Evolutionary conservation across 139 green algal genomes (phyloP).

Genomic region (Choricystis sp.): DNA sequence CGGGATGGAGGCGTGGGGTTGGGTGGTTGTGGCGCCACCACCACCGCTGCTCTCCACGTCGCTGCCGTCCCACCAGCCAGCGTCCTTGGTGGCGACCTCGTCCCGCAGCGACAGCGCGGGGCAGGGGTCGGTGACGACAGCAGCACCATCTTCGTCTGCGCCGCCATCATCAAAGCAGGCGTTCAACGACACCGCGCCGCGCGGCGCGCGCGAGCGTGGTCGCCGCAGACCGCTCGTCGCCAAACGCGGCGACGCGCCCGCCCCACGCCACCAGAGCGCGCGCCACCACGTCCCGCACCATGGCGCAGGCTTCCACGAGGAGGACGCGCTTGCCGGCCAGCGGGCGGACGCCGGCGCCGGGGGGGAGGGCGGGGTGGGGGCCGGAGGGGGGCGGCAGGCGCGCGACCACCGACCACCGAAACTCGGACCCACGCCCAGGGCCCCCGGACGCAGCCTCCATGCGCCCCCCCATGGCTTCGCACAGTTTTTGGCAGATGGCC

Average conservation of each 20-base stretch:
- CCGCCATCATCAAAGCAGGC: background rate
- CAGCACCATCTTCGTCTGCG: background rate
- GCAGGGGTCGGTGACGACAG: too few relatives aligned
- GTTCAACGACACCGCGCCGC: background rate
- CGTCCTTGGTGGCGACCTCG: conserved; percentile 4
- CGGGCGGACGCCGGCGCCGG: background rate
- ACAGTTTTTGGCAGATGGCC: conserved; percentile 61
- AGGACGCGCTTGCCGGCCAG: conserved; percentile 31
- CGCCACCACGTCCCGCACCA: conserved; percentile 35
- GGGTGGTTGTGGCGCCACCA: background rate
- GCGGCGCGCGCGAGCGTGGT: conserved; percentile 9
- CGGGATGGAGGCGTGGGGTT: conserved; percentile 1
- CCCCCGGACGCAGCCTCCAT: conserved; percentile 55
- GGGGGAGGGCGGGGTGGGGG: background rate
- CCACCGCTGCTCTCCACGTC: too few relatives aligned
- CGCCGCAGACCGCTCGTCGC: conserved; percentile 23
- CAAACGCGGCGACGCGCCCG: conserved; percentile 36
- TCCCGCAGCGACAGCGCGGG: conserved; percentile 11
- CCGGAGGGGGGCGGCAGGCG: conserved; percentile 5
- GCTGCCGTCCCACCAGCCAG: too few relatives aligned
- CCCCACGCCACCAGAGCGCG: conserved; percentile 46
- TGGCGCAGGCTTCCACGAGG: conserved; percentile 41
- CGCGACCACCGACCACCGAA: conserved; percentile 31
- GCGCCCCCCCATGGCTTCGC: conserved; percentile 52
- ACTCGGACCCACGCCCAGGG: conserved; percentile 27